phyloP scores from a whole-genome alignment of 2,329 filamentous ascomycete species.

The Aureobasidium sp. region DNA sequence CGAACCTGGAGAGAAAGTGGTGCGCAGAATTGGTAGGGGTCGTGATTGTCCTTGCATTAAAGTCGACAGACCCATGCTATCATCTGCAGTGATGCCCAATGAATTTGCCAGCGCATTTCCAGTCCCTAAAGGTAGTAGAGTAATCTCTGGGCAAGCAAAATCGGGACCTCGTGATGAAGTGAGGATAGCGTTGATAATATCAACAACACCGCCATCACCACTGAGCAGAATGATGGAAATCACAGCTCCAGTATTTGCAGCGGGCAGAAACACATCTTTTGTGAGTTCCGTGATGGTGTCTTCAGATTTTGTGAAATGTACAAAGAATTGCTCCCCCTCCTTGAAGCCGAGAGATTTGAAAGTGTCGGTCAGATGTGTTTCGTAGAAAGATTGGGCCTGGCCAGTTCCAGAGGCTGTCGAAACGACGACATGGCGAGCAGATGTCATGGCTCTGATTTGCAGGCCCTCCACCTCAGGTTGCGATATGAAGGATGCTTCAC shows the following conservation, averaged over 20 bases:
- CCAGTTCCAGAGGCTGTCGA: constrained; percentile 40
- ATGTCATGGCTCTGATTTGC: background rate
- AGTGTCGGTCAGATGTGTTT: constrained; percentile 33
- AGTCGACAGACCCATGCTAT: constrained; percentile 32
- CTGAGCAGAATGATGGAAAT: constrained; percentile 71
- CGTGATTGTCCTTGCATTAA: constrained; percentile 31
- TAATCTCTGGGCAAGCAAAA: constrained; percentile 49
- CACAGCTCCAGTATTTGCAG: constrained; percentile 40
- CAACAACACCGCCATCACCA: constrained; percentile 80
- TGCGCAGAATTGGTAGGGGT: constrained; percentile 38
- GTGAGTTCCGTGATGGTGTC: constrained; percentile 61
- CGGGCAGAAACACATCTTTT: constrained; percentile 39
- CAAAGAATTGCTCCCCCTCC: constrained; percentile 36
- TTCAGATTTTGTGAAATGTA: constrained; percentile 58
- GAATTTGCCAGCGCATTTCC: constrained; percentile 45
- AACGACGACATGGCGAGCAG: constrained; percentile 34
- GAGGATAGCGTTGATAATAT: constrained; percentile 65
- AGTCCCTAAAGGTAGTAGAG: constrained; percentile 47
- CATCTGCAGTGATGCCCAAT: constrained; percentile 30
- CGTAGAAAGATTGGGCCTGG: constrained; percentile 35
- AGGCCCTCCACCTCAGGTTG: background rate
- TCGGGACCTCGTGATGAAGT: constrained; percentile 22
- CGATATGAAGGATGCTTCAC: background rate
- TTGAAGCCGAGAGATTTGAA: constrained; percentile 37
- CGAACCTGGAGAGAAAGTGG: constrained; percentile 39